phyloP scores from a whole-genome alignment of 2,329 filamentous ascomycete genomes.

The Stachybotrys chartarum region DNA sequence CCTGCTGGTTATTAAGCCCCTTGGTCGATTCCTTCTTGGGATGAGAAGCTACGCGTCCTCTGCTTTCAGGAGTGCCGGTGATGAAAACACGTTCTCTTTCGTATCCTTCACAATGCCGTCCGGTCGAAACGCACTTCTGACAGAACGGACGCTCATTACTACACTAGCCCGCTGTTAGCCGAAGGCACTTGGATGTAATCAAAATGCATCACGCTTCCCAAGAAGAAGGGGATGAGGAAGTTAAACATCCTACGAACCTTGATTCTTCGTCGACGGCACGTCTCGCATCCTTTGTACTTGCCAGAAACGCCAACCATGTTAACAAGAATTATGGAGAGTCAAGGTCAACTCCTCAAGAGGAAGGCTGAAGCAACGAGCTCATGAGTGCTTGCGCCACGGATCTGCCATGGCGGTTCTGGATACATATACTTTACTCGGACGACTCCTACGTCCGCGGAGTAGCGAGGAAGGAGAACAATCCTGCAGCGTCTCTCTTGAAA shows the following conservation, averaged over 20 bases:
- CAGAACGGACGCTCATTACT: constrained; percentile 55
- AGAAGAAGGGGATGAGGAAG: neutral
- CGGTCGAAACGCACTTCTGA: constrained; percentile 51
- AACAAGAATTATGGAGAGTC: neutral
- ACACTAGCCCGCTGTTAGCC: constrained; percentile 35
- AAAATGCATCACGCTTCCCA: neutral
- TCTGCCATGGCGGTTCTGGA: neutral
- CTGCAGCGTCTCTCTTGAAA: no score
- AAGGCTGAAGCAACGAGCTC: neutral
- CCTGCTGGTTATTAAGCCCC: constrained; percentile 8
- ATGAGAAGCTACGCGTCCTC: constrained; percentile 50
- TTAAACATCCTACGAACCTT: constrained; percentile 34
- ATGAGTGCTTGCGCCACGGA: neutral
- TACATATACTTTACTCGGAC: neutral
- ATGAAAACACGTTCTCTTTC: constrained; percentile 58
- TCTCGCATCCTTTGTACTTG: constrained; percentile 59
- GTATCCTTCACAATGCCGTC: constrained; percentile 54
- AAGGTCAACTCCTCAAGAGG: neutral
- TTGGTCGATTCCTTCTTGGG: constrained; percentile 32
- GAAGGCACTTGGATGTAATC: neutral
- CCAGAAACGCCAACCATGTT: constrained; percentile 56
- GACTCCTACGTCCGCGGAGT: no score
- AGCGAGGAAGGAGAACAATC: no score
- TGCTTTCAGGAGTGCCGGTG: constrained; percentile 47
- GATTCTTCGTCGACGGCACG: constrained; percentile 50